Conservation (phyloP, 805 yeast species). For the Saturnispora mendoncae region DNA sequence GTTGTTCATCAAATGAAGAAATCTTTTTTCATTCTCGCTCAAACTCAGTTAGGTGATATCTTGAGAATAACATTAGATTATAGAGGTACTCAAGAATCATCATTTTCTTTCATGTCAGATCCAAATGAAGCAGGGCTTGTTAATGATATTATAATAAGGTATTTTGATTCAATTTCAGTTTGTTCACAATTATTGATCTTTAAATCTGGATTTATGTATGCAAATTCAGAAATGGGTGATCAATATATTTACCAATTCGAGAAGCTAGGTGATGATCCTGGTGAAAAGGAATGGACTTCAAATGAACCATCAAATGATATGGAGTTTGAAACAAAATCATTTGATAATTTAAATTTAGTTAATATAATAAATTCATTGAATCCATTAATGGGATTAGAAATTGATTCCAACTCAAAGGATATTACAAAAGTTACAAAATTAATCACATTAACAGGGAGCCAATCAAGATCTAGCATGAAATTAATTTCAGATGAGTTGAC, state of each 20-base stretch:
- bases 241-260: conserved; percentile 73
- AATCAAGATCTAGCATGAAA: conserved; percentile 39
- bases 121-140: conserved; percentile 26
- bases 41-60: conserved; percentile 63
- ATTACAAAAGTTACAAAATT: conserved; percentile 28
- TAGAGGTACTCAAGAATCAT: conserved; percentile 32
- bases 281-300: conserved; percentile 29
- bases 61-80: conserved; percentile 54
- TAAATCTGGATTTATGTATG: conserved; percentile 68
- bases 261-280: conserved; percentile 50
- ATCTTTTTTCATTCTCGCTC: conserved; percentile 60
- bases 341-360: conserved; percentile 52
- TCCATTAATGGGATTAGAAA: conserved; percentile 42
- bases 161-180: conserved; percentile 69
- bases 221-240: conserved; percentile 53
- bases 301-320: conserved; percentile 29
- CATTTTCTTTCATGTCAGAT: conserved; percentile 16
- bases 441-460: conserved; percentile 34
- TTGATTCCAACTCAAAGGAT: conserved; percentile 25
- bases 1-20: conserved; percentile 58
- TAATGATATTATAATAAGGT: conserved; percentile 41
- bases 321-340: conserved; percentile 27
- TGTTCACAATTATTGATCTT: conserved; percentile 50
- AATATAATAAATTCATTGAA: conserved; percentile 41
- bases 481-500: conserved; percentile 49